Conservation (phyloP, 345 rosid species). For the Erysimum cheiranthoides region DNA sequence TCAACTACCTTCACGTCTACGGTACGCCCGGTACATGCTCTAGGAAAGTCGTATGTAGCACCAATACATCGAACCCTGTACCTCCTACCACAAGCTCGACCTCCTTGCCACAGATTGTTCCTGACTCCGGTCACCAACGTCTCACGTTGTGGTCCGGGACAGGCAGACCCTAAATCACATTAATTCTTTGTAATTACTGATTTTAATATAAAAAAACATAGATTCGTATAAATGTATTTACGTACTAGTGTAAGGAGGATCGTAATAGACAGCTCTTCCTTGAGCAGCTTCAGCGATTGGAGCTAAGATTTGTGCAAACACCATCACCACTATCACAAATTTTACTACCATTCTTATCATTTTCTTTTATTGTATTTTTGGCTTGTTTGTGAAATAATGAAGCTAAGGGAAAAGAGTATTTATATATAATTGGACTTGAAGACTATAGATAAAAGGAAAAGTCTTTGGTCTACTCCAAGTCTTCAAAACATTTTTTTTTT, state of each 20-base stretch:
- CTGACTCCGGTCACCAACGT: slow-evolving; percentile 53
- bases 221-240: background rate
- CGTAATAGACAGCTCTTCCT: slow-evolving; percentile 46
- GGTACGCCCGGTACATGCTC: slow-evolving; percentile 50
- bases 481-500: no score
- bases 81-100: slow-evolving; percentile 58
- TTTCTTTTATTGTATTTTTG: slow-evolving; percentile 7
- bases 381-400: slow-evolving; percentile 28
- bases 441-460: slow-evolving; percentile 15
- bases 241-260: slow-evolving; percentile 48
- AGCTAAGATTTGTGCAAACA: slow-evolving; percentile 38
- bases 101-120: slow-evolving; percentile 41
- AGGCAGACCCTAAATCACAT: slow-evolving; percentile 48
- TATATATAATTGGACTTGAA: slow-evolving; percentile 18
- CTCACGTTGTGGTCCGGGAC: slow-evolving; percentile 42
- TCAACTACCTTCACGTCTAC: slow-evolving; percentile 54
- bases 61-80: slow-evolving; percentile 54
- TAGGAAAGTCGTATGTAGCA: slow-evolving; percentile 26
- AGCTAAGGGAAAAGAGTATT: slow-evolving; percentile 10
- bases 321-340: slow-evolving; percentile 18
- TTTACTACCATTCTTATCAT: slow-evolving; percentile 12
- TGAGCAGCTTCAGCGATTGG: slow-evolving; percentile 42
- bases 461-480: slow-evolving; percentile 42
- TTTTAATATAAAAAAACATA: background rate
- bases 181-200: slow-evolving; percentile 8